Conservation (phyloP, 108 stramenopile species). For the Licmophora abbreviata region DNA sequence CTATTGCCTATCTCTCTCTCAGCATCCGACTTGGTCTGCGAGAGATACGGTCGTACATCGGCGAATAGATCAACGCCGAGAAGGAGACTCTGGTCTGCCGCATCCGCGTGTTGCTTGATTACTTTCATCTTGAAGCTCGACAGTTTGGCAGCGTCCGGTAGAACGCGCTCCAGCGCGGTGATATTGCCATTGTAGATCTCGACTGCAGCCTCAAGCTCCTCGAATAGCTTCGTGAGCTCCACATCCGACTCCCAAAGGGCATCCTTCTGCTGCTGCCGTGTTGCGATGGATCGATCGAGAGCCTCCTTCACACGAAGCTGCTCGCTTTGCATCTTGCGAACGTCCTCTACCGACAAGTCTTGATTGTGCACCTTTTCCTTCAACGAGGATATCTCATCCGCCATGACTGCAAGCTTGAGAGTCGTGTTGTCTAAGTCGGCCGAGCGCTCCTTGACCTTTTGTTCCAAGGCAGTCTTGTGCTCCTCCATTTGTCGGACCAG, state of each 20-base stretch:
- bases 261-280: constrained; percentile 32
- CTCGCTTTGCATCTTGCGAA: constrained; percentile 58
- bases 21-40: constrained; percentile 21
- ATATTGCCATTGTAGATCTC: constrained; percentile 45
- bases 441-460: constrained; percentile 50
- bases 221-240: constrained; percentile 25
- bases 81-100: constrained; percentile 22
- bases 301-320: constrained; percentile 55
- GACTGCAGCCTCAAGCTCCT: constrained; percentile 38
- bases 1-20: constrained; percentile 14
- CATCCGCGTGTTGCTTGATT: constrained; percentile 23
- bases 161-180: constrained; percentile 39
- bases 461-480: constrained; percentile 49
- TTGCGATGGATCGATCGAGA: constrained; percentile 27
- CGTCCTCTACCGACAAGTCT: constrained; percentile 63
- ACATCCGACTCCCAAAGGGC: constrained; percentile 35
- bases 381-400: constrained; percentile 28
- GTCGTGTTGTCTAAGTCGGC: constrained; percentile 51
- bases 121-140: constrained; percentile 29
- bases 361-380: constrained; percentile 42
- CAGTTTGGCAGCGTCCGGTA: constrained; percentile 35
- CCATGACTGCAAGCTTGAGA: constrained; percentile 26
- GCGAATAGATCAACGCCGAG: constrained; percentile 43
- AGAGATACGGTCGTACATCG: constrained; percentile 25
- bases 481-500: constrained; percentile 73